phyloP scores from a whole-genome alignment of 106 monocot species.

The Acorus gramineus region DNA sequence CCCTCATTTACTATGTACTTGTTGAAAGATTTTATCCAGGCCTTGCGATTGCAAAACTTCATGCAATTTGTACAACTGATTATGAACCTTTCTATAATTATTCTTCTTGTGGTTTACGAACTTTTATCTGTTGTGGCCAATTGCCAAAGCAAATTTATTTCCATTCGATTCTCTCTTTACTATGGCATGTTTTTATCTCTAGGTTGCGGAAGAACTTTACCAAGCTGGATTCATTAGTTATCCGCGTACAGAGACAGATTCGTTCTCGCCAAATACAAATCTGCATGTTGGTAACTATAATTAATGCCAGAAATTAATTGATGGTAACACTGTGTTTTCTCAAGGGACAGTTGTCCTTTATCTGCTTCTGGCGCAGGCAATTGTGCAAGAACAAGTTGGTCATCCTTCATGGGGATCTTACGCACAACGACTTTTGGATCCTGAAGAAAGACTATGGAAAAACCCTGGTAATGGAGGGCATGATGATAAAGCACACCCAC shows the following conservation, averaged over 20 bases:
- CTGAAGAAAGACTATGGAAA: slow-evolving; percentile 87
- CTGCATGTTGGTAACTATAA: slow-evolving; percentile 44
- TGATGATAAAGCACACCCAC: slow-evolving; percentile 99
- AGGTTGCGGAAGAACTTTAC: slow-evolving; percentile 92
- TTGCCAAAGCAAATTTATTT: neutral
- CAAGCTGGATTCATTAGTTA: slow-evolving; percentile 98
- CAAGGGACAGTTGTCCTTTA: neutral
- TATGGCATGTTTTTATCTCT: slow-evolving; percentile 4
- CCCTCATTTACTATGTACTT: no score
- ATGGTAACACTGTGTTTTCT: neutral
- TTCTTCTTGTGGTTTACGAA: neutral
- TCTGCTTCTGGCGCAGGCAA: slow-evolving; percentile 32
- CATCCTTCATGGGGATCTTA: slow-evolving; percentile 89
- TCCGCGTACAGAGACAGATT: slow-evolving; percentile 96
- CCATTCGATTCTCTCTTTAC: neutral
- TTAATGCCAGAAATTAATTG: neutral
- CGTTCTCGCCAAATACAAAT: slow-evolving; percentile 75
- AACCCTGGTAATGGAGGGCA: slow-evolving; percentile 94
- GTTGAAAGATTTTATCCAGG: no score
- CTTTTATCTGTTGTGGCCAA: neutral
- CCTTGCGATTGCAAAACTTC: no score
- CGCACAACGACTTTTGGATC: slow-evolving; percentile 68
- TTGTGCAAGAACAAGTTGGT: slow-evolving; percentile 62
- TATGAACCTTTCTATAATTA: no score
- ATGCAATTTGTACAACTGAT: no score